These are phyloP conservation scores for Termitomyces sp. DNA, from an alignment of 768 basidiomycete species.

Conservation along the genomic window DNA sequence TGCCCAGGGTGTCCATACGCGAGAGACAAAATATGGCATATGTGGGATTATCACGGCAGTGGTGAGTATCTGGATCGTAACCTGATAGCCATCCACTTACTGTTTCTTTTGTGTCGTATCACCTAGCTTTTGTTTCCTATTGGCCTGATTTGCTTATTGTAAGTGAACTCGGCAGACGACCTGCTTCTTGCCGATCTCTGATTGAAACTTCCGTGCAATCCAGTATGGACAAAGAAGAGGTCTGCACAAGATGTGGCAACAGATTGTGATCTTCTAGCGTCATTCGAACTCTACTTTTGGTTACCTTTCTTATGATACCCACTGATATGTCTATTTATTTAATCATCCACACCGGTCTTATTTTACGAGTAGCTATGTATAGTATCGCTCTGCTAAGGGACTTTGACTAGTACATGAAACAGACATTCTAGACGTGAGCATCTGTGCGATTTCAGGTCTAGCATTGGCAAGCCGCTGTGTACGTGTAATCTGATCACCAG, in stretches of 20 bases:
- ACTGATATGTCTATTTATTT: too few relatives aligned
- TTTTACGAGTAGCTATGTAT: neutral
- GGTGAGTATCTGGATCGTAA: constrained; percentile 6
- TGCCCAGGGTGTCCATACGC: constrained; percentile 14
- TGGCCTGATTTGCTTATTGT: constrained; percentile 20
- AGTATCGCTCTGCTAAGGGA: neutral
- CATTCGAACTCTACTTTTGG: neutral
- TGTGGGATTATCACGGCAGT: constrained; percentile 19
- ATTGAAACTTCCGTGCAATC: neutral
- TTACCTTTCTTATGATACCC: neutral
- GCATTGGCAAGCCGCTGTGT: neutral
- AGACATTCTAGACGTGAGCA: neutral
- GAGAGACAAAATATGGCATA: constrained; percentile 15
- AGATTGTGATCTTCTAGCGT: neutral
- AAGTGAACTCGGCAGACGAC: neutral
- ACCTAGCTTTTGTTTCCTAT: constrained; percentile 16
- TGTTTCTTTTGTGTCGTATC: neutral
- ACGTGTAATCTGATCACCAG: neutral
- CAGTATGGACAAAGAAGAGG: constrained; percentile 13
- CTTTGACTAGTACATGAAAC: neutral
- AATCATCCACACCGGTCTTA: neutral
- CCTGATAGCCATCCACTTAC: neutral
- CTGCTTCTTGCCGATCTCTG: neutral
- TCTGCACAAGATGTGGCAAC: constrained; percentile 17
- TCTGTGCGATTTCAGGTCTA: neutral